phyloP scores from a whole-genome alignment of 257 asterid genomes.

The Solanum pimpinellifolium region DNA sequence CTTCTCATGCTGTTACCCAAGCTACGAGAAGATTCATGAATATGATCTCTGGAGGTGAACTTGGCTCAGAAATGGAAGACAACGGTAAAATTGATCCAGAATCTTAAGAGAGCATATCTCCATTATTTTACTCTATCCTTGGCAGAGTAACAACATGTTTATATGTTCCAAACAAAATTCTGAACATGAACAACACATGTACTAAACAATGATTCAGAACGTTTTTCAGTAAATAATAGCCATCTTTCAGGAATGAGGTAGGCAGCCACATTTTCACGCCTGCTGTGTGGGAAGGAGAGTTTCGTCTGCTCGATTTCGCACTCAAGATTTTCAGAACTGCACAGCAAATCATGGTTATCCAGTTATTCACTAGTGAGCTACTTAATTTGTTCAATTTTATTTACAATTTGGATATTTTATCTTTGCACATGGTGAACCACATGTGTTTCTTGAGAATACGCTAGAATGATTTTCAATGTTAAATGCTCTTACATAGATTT shows the following conservation, averaged over 20 bases:
- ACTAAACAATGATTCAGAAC: neutral
- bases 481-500: neutral
- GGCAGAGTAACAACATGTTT: neutral
- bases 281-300: neutral
- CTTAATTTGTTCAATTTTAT: neutral
- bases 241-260: neutral
- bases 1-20: slow-evolving; percentile 66
- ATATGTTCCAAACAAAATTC: neutral
- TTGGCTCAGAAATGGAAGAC: slow-evolving; percentile 28
- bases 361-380: neutral
- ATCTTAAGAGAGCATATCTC: neutral
- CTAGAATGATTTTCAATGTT: neutral
- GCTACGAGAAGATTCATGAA: slow-evolving; percentile 58
- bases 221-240: neutral
- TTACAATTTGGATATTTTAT: neutral
- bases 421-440: neutral
- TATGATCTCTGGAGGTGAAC: slow-evolving; percentile 55
- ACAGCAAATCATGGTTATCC: neutral
- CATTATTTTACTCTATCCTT: neutral
- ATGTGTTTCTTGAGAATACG: neutral
- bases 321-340: neutral
- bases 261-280: neutral
- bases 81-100: slow-evolving; percentile 12
- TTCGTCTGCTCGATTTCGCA: neutral
- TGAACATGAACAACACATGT: neutral